A percentile compares a stretch with the other conserved stretches of the same genome.
Conservation (phyloP, 2,329 filamentous ascomycete genomes). For the Fusarium papillatum region DNA sequence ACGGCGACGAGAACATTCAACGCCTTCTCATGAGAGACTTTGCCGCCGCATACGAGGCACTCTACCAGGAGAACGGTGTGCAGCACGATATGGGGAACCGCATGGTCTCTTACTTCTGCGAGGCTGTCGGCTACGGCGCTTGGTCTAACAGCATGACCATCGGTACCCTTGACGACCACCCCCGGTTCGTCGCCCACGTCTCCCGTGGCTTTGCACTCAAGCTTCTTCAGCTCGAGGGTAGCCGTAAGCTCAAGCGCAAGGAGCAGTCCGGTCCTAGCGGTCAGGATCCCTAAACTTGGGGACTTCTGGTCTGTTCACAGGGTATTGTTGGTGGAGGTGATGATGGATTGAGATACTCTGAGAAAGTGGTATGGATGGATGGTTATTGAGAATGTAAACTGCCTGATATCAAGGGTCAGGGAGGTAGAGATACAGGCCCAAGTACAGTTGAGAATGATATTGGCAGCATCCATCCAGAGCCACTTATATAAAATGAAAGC, state of each 20-base stretch:
- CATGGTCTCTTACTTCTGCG: constrained; percentile 51
- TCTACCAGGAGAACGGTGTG: constrained; percentile 36
- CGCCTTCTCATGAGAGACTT: constrained; percentile 49
- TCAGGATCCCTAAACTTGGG: neutral
- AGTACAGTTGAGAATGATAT: neutral
- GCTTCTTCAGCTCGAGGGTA: constrained; percentile 38
- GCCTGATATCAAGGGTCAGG: neutral
- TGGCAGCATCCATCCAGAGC: neutral
- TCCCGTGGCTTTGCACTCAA: constrained; percentile 49
- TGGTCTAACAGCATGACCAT: constrained; percentile 40
- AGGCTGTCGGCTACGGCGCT: constrained; percentile 45
- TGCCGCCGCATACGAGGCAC: constrained; percentile 51
- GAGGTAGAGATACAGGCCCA: neutral
- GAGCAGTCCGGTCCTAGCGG: constrained; percentile 43
- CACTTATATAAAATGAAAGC: neutral
- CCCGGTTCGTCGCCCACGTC: constrained; percentile 48
- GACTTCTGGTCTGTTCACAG: neutral
- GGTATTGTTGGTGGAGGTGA: neutral
- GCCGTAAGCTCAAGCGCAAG: constrained; percentile 46
- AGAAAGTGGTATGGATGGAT: neutral
- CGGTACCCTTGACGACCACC: constrained; percentile 43
- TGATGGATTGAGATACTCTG: neutral
- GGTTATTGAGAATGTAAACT: neutral
- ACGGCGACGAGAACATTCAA: constrained; percentile 44
- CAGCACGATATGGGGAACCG: constrained; percentile 40